phyloP scores from a whole-genome alignment of 2,329 filamentous ascomycete species.

The Aspergillus neoniger region DNA sequence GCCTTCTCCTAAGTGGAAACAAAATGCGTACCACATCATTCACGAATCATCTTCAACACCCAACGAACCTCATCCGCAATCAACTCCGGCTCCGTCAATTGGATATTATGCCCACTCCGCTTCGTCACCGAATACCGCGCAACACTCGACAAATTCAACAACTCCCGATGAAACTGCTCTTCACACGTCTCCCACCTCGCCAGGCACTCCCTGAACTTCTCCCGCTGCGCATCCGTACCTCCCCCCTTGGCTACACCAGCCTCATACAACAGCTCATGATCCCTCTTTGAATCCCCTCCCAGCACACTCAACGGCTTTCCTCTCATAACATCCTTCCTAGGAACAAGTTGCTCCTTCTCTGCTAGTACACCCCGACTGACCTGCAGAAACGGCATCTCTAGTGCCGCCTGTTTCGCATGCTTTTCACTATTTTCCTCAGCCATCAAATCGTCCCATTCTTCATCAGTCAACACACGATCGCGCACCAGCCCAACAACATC shows the following conservation, averaged over 20 bases:
- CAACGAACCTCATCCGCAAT: constrained; percentile 38
- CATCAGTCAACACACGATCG: constrained; percentile 7
- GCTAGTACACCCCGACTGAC: constrained; percentile 30
- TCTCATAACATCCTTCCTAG: constrained; percentile 28
- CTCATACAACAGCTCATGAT: constrained; percentile 34
- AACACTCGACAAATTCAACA: constrained; percentile 32
- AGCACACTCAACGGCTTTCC: constrained; percentile 30
- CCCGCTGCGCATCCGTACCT: constrained; percentile 36
- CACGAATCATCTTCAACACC: constrained; percentile 21
- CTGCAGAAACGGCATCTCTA: constrained; percentile 12
- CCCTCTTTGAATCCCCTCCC: constrained; percentile 28
- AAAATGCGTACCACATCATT: no score
- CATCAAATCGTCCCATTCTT: constrained; percentile 18
- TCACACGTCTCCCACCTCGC: constrained; percentile 30
- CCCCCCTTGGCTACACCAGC: constrained; percentile 36
- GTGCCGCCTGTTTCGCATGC: neutral
- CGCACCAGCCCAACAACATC: constrained; percentile 19
- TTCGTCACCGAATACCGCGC: constrained; percentile 30
- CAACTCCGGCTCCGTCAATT: constrained; percentile 39
- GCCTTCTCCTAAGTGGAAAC: no score
- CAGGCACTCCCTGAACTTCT: constrained; percentile 30
- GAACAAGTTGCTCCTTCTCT: constrained; percentile 29
- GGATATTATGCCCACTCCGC: constrained; percentile 40
- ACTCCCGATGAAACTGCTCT: constrained; percentile 30
- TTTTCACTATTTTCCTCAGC: constrained; percentile 9